Conservation (phyloP, 192 early-diverging fungal species). For the Rhizophagus sp. region DNA sequence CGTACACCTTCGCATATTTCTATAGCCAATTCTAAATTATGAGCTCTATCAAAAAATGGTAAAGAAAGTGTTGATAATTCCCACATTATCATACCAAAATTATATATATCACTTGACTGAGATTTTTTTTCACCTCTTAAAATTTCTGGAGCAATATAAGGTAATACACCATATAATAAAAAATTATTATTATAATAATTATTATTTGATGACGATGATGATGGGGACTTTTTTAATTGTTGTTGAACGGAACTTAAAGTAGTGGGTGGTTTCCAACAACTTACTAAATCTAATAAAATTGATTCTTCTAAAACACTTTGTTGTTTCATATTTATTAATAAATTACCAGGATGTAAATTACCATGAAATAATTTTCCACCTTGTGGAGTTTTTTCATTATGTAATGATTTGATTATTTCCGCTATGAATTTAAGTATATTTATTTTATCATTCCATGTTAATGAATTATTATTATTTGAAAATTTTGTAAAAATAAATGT, state of each 20-base stretch:
- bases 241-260: background rate
- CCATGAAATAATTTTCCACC: constrained; percentile 2
- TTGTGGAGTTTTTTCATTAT: background rate
- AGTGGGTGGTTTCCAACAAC: background rate
- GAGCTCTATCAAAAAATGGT: constrained; percentile 35
- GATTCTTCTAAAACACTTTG: background rate
- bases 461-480: background rate
- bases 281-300: background rate
- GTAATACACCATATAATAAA: constrained; percentile 33
- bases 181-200: background rate
- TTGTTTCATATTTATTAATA: background rate
- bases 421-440: background rate
- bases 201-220: too few species aligned
- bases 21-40: constrained; percentile 29
- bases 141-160: constrained; percentile 39
- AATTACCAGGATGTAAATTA: constrained; percentile 12
- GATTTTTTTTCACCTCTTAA: constrained; percentile 1
- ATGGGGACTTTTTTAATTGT: background rate
- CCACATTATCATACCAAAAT: constrained; percentile 47
- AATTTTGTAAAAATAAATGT: background rate
- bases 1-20: constrained; percentile 37
- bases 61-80: constrained; percentile 41
- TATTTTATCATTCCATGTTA: constrained; percentile 12
- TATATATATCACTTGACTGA: constrained; percentile 37
- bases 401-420: background rate